Base-by-base conservation (phyloP, 257 asterid species). In the Cinchona pubescens region DNA sequence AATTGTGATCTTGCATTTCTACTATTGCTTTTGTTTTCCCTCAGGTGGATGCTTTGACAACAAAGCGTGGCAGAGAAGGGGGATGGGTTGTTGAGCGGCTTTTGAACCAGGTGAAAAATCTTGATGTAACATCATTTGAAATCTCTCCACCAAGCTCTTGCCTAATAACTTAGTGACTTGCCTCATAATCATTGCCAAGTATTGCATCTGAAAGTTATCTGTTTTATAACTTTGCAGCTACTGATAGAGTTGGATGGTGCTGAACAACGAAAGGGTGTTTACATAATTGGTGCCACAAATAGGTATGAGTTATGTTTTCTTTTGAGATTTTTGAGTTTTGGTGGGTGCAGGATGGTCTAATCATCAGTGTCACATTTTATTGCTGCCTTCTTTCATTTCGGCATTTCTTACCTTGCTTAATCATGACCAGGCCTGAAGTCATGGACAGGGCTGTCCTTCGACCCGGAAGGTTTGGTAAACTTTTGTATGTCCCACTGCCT, bases 241-340 rank as follows among this genome's bases (percentile, higher is more conserved):
- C 86, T 94, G 79, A 76, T 88, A 83, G 98, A 92, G 83, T n/a
- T 94, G 62, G 97, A 90, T 55, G 98, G 98, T 38, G 91, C 90
- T 43, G 98, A 90, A 65, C 84, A 87, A 46, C 84, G 97, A 73
- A 80, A 63, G 67, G 97, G 93, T 40, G 93, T 94, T 77, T 92
- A 78, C 79, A 90, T 94, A 56, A 89, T 92, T 76, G 97, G 98
- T 65, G 97, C 98, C 69, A 92, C 97, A 69, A 94, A 94, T 85
- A 89, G 98, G 97, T 93, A 73, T 25, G 19, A 10, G 66, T 72
- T 27, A 32, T 56, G n/a, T 30, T 56, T 70, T 65, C 29, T 43
- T 78, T 43, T 63, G 21, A 25, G 49, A 40, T 77, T 76, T 72
- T 53, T 56, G n/a, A n/a, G n/a, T n/a, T n/a, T n/a, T n/a, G n/a